Percentiles rank a stretch among this genome's conserved stretches.
These are phyloP conservation scores for Aulographum hederae DNA, from an alignment of 2,329 filamentous ascomycete species.

Conservation along the genomic window DNA sequence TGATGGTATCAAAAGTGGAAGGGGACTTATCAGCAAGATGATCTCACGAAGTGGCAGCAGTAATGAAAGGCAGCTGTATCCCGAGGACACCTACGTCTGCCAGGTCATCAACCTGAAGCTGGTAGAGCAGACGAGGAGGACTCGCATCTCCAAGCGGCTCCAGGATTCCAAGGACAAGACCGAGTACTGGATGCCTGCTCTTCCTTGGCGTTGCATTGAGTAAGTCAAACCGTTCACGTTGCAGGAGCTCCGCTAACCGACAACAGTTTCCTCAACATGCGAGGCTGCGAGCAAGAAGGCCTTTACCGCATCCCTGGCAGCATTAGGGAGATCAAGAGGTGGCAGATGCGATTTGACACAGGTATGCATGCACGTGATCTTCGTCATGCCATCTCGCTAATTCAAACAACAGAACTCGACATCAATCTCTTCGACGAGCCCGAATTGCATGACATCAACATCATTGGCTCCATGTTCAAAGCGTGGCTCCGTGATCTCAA, in stretches of 20 bases:
- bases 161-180: conserved; percentile 87
- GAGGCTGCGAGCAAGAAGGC: conserved; percentile 83
- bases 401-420: conserved; percentile 46
- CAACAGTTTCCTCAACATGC: conserved; percentile 68
- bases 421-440: conserved; percentile 78
- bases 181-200: conserved; percentile 95
- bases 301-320: conserved; percentile 85
- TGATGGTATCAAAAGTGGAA: conserved; percentile 55
- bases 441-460: conserved; percentile 89
- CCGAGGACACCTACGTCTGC: conserved; percentile 65
- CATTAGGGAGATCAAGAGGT: conserved; percentile 78
- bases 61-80: conserved; percentile 40
- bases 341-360: conserved; percentile 80
- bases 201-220: conserved; percentile 91
- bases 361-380: conserved; percentile 28
- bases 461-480: conserved; percentile 89
- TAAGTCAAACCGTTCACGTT: conserved; percentile 19
- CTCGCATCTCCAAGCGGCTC: conserved; percentile 75
- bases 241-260: neutral
- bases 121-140: conserved; percentile 75
- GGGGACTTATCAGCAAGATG: conserved; percentile 66
- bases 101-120: conserved; percentile 75
- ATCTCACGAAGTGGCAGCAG: conserved; percentile 53
- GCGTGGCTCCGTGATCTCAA: conserved; percentile 91
- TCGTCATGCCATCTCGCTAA: conserved; percentile 1